Conservation (phyloP, 345 rosid species). For the Draba incana region DNA sequence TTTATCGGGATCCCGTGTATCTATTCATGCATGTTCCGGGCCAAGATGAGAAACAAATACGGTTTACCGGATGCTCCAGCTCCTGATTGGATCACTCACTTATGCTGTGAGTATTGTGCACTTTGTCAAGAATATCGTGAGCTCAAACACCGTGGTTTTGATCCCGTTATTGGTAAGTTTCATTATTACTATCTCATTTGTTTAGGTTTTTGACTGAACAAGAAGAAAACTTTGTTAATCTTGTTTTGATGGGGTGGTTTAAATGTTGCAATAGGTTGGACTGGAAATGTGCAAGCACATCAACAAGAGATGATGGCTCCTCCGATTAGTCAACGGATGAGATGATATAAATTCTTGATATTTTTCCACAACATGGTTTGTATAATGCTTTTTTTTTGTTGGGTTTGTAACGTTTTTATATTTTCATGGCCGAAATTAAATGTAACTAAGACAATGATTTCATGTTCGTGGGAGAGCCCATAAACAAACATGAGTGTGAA, state of each 20-base stretch:
- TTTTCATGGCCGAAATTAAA: not conserved
- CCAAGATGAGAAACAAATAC: slow-evolving; percentile 50
- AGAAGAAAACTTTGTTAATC: too few relatives aligned
- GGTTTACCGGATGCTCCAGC: slow-evolving; percentile 58
- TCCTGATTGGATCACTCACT: slow-evolving; percentile 59
- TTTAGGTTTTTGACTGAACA: not conserved
- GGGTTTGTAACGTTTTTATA: not conserved
- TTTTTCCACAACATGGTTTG: slow-evolving; percentile 7
- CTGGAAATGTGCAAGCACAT: slow-evolving; percentile 20
- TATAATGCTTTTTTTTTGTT: not conserved
- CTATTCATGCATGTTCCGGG: slow-evolving; percentile 52
- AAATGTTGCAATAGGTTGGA: slow-evolving; percentile 32
- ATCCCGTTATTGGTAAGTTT: slow-evolving; percentile 54
- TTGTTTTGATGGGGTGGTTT: too few relatives aligned
- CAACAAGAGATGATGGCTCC: slow-evolving; percentile 38
- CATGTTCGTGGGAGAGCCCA: not conserved
- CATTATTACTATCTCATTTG: not conserved
- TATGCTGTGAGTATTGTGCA: slow-evolving; percentile 52
- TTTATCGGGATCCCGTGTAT: slow-evolving; percentile 38
- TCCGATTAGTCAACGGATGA: slow-evolving; percentile 36
- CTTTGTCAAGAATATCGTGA: slow-evolving; percentile 66
- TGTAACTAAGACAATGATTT: not conserved
- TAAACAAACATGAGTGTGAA: slow-evolving; percentile 11
- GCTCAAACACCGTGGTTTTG: slow-evolving; percentile 58
- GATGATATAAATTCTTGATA: slow-evolving; percentile 21